A percentile compares a stretch with the other conserved stretches of the same genome.
Conservation (phyloP, 768 basidiomycete genomes). For the Gloeostereum incarnatum region DNA sequence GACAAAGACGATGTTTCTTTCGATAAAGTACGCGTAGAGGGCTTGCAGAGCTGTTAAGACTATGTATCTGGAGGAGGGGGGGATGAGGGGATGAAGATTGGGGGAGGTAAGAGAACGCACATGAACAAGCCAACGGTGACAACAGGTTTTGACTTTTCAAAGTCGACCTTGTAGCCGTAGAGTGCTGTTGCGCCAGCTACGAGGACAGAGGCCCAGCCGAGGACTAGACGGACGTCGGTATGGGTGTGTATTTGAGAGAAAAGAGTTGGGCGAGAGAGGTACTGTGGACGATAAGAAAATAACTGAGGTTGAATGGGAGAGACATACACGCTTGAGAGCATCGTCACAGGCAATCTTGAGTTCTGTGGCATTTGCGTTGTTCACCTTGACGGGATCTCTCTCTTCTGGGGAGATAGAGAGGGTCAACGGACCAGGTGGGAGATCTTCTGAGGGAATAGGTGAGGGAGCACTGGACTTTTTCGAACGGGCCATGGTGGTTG, state of each 20-base stretch:
- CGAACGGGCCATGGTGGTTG: constrained; percentile 7
- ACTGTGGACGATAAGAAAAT: constrained; percentile 35
- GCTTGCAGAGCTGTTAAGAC: constrained; percentile 64
- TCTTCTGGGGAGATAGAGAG: constrained; percentile 30
- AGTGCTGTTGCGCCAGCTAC: constrained; percentile 74
- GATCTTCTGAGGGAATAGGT: constrained; percentile 24
- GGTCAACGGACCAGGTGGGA: constrained; percentile 47
- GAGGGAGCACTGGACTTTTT: constrained; percentile 8
- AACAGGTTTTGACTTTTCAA: constrained; percentile 77
- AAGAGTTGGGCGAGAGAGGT: constrained; percentile 66
- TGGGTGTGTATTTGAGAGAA: constrained; percentile 86
- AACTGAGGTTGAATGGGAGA: constrained; percentile 2
- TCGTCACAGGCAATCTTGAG: constrained; percentile 79
- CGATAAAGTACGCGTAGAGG: constrained; percentile 79
- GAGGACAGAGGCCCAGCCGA: constrained; percentile 84
- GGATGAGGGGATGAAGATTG: constrained; percentile 3
- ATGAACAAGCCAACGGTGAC: constrained; percentile 71
- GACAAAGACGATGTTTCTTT: constrained; percentile 77
- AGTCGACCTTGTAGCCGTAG: constrained; percentile 84
- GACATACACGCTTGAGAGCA: constrained; percentile 73
- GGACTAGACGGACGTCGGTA: constrained; percentile 77
- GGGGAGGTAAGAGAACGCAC: constrained; percentile 34
- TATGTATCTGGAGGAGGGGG: constrained; percentile 47
- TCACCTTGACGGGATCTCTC: constrained; percentile 51
- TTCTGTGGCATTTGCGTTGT: constrained; percentile 46